Evolutionary conservation across 2,329 filamentous ascomycete genomes (phyloP), one percentile per base, ranked within the genome.

Genomic region (Tolypocladium amazonense): DNA sequence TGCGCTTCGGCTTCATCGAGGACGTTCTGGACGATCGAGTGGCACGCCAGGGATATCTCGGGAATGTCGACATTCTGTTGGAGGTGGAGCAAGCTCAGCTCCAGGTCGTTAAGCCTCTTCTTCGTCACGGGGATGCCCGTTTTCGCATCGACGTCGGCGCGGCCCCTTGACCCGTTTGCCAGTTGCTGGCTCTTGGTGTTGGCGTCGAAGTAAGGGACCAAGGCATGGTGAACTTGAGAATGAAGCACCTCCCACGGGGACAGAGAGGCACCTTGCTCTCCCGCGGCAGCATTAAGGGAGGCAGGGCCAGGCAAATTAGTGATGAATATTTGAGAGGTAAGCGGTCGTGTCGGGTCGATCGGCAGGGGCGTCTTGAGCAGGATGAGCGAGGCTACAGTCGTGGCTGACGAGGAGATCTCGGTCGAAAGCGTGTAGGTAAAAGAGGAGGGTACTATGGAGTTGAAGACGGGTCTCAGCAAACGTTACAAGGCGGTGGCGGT

Each of bases 21-120:
- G 15, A 91, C 92, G 64, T 80, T 84, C 75, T 96, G 91, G 25
- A 99, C 91, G 38, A 95, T 83, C 35, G 92, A 89, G 69, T 97
- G 92, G 65, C 97, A 88, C 14, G 90, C 87, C 63, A 99, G 79
- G 23, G 90, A 88, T 57, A 97, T 83, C 67, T 96, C 91, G 25
- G 94, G 94, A 58, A 99, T 97, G 74, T 99, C 95, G 59, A 96
- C 92, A 74, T 99, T 97, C 74, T 99, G 92, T 75, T 97, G 92
- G 59, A 99, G 80, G 70, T 99, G 93, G 60, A 92, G 82, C 68
- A 99, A 78, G 66, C 89, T 94, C 67, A 96, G 81, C 73, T 96
- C 92, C 66, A 99, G 77, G 73, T 99, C 95, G 57, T 93, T 94
- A 73, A 97, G 88, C 70, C 92, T 90, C 83, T 96, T 96, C 80